These are phyloP conservation scores for Penicillium hordei DNA, from an alignment of 2,329 filamentous ascomycete species.

Conservation along the genomic window DNA sequence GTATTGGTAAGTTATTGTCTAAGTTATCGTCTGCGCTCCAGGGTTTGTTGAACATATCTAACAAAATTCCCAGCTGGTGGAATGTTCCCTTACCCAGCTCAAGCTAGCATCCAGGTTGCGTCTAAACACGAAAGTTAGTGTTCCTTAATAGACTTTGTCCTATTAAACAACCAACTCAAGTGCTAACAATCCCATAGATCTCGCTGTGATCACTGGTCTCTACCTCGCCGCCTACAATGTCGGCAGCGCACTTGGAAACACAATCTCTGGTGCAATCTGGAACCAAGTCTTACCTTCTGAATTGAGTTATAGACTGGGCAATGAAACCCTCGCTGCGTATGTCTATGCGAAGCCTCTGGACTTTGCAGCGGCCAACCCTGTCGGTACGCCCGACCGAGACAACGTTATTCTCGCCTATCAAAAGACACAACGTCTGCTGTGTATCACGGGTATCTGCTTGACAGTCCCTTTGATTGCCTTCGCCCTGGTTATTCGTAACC, in stretches of 20 bases:
- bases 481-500: constrained; percentile 48
- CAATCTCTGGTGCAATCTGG: constrained; percentile 64
- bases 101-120: constrained; percentile 53
- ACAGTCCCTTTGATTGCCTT: constrained; percentile 50
- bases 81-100: constrained; percentile 57
- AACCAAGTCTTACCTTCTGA: constrained; percentile 55
- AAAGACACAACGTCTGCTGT: constrained; percentile 49
- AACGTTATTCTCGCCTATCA: constrained; percentile 48
- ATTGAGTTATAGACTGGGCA: constrained; percentile 43
- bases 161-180: background rate
- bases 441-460: constrained; percentile 53
- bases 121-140: constrained; percentile 49
- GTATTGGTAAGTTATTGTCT: constrained; percentile 48
- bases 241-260: constrained; percentile 60
- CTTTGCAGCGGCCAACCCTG: constrained; percentile 39
- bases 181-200: constrained; percentile 35
- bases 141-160: background rate
- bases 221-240: constrained; percentile 65
- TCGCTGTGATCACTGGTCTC: constrained; percentile 64
- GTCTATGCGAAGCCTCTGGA: constrained; percentile 47
- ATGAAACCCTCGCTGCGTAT: constrained; percentile 40
- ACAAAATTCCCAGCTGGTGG: constrained; percentile 49
- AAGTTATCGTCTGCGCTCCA: constrained; percentile 3
- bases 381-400: constrained; percentile 47
- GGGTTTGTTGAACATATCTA: background rate